Evolutionary conservation across 805 yeast species (phyloP), one percentile per base, ranked within the genome.

Genomic region (Zygotorulaspora sp.): DNA sequence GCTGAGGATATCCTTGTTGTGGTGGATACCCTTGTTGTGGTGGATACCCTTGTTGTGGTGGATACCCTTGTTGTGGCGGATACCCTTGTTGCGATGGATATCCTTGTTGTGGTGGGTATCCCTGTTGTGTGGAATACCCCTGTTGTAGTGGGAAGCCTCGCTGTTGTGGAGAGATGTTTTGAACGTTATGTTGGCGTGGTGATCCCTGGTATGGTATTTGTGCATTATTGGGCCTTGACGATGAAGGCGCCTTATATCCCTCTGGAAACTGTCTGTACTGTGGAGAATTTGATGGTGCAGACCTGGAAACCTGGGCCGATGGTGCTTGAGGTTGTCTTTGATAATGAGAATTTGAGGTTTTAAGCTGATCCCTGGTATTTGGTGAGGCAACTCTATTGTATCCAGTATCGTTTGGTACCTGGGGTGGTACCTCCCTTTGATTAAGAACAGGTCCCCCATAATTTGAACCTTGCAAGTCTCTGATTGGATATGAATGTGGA

Each of bases 11-110:
- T 23, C 26, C 12, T 13, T 19, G 32, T 28, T 36, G 29, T 16
- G 31, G 45, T 12, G 38, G 17, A 13, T 33, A 30, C 5, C 35
- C 40, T 16, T 35, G 43, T 19, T 40, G 40, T 10, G 35, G 37
- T 3, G 39, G 47, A 8, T 32, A 38, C n/a, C 14, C 43, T 22
- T 40, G 39, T 15, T 32, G 45, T 12, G 30, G 39, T 18, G 20
- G 29, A 33, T 20, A 24, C 17, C 9, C 14, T 12, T 26, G 30
- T 12, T 26, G 12, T 5, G 14, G 17, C 5, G 30, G 45, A 14
- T 41, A 50, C 11, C 20, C 30, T 28, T 17, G 35, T 16, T 22
- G 38, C 32, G 26, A n/a, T 30, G 25, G 35, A n/a, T 36, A 38
- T 18, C 32, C 35, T 16, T 24, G 41, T 13, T 32, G 45, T 16